Conservation (phyloP, 1,284 basidiomycete species). For the Cryptococcus floricola region DNA sequence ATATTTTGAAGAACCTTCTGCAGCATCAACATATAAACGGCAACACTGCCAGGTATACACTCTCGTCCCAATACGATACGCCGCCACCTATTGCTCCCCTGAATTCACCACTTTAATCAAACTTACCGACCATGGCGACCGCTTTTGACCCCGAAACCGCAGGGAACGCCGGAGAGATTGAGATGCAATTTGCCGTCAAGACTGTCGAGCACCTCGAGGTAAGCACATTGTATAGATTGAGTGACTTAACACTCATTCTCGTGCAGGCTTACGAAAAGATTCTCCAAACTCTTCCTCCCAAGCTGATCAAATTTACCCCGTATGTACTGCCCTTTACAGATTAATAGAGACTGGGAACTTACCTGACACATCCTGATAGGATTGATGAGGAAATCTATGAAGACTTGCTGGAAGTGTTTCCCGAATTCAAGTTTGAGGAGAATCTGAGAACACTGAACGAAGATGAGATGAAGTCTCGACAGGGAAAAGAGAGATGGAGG, state of each 20-base stretch:
- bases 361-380: constrained; percentile 49
- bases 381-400: constrained; percentile 88
- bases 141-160: constrained; percentile 79
- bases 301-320: constrained; percentile 75
- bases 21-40: neutral
- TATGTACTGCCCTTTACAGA: constrained; percentile 42
- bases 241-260: constrained; percentile 9
- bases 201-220: constrained; percentile 94
- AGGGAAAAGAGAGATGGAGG: constrained; percentile 91
- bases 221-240: neutral
- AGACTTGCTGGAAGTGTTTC: constrained; percentile 72
- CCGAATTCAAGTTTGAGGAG: constrained; percentile 72
- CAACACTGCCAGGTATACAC: neutral
- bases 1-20: neutral
- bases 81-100: neutral
- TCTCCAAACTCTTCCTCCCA: constrained; percentile 74
- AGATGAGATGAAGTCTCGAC: constrained; percentile 86
- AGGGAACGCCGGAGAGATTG: constrained; percentile 89
- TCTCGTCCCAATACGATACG: neutral
- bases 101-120: neutral
- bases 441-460: constrained; percentile 73
- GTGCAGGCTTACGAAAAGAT: constrained; percentile 93
- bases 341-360: neutral
- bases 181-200: constrained; percentile 97
- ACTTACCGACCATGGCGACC: constrained; percentile 40